phyloP scores from a whole-genome alignment of 1,284 basidiomycete species.

The Ustilago bromivora region DNA sequence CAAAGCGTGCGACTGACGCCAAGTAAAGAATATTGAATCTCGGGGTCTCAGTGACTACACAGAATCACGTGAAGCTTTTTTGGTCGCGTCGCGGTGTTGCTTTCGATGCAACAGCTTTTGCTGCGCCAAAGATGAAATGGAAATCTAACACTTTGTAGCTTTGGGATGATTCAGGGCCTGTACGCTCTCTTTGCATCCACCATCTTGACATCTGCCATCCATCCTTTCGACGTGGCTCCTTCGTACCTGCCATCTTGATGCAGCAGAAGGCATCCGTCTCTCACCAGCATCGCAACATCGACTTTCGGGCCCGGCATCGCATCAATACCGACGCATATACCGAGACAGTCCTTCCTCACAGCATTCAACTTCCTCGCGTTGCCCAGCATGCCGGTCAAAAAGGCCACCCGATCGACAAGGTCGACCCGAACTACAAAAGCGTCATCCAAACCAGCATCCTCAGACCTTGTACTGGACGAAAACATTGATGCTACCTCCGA shows the following conservation, averaged over 20 bases:
- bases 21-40: neutral
- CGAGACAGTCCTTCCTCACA: neutral
- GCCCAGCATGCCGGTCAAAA: slow-evolving; percentile 39
- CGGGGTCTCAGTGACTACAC: neutral
- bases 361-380: neutral
- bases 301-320: neutral
- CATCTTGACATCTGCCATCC: neutral
- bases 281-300: neutral
- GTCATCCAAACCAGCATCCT: slow-evolving; percentile 31
- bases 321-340: neutral
- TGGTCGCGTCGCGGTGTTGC: slow-evolving; percentile 52
- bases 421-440: slow-evolving; percentile 41
- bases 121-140: slow-evolving; percentile 6
- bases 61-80: slow-evolving; percentile 42
- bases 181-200: slow-evolving; percentile 1
- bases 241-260: neutral
- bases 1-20: slow-evolving; percentile 16
- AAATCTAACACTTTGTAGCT: slow-evolving; percentile 17
- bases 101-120: neutral
- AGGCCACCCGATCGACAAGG: slow-evolving; percentile 31
- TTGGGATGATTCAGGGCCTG: slow-evolving; percentile 2
- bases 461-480: slow-evolving; percentile 31
- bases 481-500: slow-evolving; percentile 10
- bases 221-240: neutral
- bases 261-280: neutral